Percentiles rank a stretch among this genome's conserved stretches.
Conservation (phyloP, 495 filamentous ascomycete genomes). For the Penicillium ucsense region DNA sequence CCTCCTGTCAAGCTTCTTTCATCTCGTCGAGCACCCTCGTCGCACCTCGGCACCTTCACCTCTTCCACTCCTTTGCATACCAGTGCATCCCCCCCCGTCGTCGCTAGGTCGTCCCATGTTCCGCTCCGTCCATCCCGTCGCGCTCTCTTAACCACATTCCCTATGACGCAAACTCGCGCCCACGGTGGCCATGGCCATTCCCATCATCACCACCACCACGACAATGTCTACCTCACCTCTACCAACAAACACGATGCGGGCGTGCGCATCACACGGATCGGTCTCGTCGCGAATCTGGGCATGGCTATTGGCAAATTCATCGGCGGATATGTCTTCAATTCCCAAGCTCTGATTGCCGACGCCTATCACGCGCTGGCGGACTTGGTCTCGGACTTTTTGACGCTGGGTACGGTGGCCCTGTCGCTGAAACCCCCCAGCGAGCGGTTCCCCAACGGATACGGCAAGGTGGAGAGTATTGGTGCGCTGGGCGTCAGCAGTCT, state of each 20-base stretch:
- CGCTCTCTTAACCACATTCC: conserved; percentile 9
- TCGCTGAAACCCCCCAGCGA: conserved; percentile 73
- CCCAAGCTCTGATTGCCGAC: conserved; percentile 86
- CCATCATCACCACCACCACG: conserved; percentile 66
- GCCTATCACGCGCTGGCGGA: conserved; percentile 92
- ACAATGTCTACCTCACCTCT: conserved; percentile 83
- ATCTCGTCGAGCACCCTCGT: conserved; percentile 8
- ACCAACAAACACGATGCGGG: conserved; percentile 86
- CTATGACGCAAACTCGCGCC: conserved; percentile 33
- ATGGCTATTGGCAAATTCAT: conserved; percentile 92
- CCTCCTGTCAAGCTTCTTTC: conserved; percentile 1
- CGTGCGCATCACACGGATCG: conserved; percentile 88
- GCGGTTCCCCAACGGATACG: conserved; percentile 81
- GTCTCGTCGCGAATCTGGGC: conserved; percentile 79
- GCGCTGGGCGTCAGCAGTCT: conserved; percentile 86
- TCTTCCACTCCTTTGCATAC: conserved; percentile 11
- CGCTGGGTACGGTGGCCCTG: conserved; percentile 85
- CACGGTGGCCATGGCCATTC: conserved; percentile 30
- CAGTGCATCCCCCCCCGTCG: not conserved
- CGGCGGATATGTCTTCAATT: conserved; percentile 89
- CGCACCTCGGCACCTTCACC: conserved; percentile 16
- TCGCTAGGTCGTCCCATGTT: conserved; percentile 14
- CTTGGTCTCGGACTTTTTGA: conserved; percentile 88
- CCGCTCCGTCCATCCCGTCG: conserved; percentile 12
- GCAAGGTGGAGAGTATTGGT: conserved; percentile 94